phyloP scores from a whole-genome alignment of 495 filamentous ascomycete genomes.

The Physcia stellaris region DNA sequence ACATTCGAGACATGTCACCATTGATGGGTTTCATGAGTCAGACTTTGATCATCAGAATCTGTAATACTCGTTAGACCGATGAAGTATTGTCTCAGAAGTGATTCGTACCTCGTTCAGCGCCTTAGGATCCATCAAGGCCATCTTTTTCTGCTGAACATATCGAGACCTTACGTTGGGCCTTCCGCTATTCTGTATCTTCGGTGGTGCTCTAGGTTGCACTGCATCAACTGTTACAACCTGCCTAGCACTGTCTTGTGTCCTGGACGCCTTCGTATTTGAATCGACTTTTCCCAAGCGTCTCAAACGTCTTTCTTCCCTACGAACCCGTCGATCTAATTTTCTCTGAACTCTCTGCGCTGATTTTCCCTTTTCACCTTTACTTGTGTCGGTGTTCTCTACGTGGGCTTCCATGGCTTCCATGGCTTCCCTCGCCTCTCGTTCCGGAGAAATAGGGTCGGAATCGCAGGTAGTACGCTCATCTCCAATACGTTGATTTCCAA shows the following conservation, averaged over 20 bases:
- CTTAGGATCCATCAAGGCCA: conserved; percentile 54
- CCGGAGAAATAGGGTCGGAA: neutral
- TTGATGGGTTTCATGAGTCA: neutral
- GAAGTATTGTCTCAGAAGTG: neutral
- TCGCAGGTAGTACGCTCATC: no score
- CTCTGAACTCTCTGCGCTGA: conserved; percentile 35
- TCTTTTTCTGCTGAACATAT: conserved; percentile 67
- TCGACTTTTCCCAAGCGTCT: conserved; percentile 14
- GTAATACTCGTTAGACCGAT: neutral
- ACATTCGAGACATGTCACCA: no score
- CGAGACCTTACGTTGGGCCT: conserved; percentile 52
- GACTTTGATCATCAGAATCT: conserved; percentile 67
- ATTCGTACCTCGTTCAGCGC: conserved; percentile 60
- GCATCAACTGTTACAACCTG: neutral
- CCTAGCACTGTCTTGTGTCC: neutral
- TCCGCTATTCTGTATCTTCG: conserved; percentile 9
- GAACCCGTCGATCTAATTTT: conserved; percentile 24
- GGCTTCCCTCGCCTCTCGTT: neutral
- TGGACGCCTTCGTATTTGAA: conserved; percentile 8
- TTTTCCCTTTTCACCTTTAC: conserved; percentile 29
- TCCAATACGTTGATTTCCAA: neutral
- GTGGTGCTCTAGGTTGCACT: neutral
- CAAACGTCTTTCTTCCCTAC: conserved; percentile 32
- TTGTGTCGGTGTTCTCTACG: conserved; percentile 14
- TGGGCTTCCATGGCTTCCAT: conserved; percentile 17